These are phyloP conservation scores for Ganoderma lingzhi DNA, from an alignment of 1,284 basidiomycete species.

Conservation along the genomic window DNA sequence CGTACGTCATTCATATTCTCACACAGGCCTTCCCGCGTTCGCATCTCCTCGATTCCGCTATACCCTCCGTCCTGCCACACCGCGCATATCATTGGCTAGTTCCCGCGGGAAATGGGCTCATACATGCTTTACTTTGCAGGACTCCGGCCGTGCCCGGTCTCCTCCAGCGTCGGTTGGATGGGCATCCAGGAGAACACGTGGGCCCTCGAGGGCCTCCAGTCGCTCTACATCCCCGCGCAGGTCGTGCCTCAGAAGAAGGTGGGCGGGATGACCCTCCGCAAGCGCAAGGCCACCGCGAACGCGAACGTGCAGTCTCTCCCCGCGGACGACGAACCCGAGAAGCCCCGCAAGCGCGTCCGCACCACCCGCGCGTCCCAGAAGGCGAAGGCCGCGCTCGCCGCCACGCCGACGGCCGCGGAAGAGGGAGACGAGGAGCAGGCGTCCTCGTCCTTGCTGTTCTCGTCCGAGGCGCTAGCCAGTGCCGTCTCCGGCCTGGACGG, in stretches of 20 bases:
- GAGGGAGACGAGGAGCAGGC: conserved; percentile 12
- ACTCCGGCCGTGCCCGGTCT: conserved; percentile 35
- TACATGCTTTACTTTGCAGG: conserved; percentile 18
- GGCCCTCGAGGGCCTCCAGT: conserved; percentile 32
- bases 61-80: conserved; percentile 6
- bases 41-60: conserved; percentile 9
- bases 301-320: conserved; percentile 6
- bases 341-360: conserved; percentile 29
- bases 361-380: conserved; percentile 26
- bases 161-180: conserved; percentile 35
- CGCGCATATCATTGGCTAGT: background rate
- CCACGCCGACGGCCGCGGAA: background rate
- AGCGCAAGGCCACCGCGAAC: conserved; percentile 31
- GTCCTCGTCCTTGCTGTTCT: conserved; percentile 16
- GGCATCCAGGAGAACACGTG: conserved; percentile 33
- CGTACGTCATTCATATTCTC: conserved; percentile 31
- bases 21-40: background rate
- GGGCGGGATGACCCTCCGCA: conserved; percentile 36
- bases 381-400: conserved; percentile 15
- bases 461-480: conserved; percentile 1
- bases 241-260: conserved; percentile 24
- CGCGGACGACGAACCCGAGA: conserved; percentile 16
- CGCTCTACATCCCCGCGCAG: conserved; percentile 22
- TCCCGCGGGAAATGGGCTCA: background rate
- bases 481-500: conserved; percentile 8